Percentiles rank a stretch among this genome's conserved stretches.
These are phyloP conservation scores for Diplodia corticola DNA, from an alignment of 2,329 filamentous ascomycete species.

Conservation along the genomic window DNA sequence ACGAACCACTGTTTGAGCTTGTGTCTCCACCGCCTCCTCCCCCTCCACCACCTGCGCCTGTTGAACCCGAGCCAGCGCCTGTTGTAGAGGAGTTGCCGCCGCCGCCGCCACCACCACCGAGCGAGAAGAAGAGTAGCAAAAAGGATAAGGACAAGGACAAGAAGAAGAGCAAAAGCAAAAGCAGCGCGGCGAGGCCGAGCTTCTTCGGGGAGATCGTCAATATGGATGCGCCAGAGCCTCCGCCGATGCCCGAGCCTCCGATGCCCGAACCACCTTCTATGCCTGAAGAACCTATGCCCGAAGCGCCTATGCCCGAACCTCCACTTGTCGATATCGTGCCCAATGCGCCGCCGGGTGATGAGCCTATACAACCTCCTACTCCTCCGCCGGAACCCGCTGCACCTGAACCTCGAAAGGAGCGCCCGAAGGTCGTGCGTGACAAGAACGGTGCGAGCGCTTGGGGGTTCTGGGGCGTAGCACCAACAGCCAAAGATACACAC, in stretches of 20 bases:
- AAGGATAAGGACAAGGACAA: conserved; percentile 29
- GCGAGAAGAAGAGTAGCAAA: conserved; percentile 11
- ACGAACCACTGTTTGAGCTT: conserved; percentile 13
- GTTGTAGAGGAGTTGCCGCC: neutral
- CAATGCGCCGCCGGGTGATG: conserved; percentile 28
- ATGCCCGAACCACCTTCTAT: neutral
- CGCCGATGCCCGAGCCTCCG: neutral
- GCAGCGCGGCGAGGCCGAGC: conserved; percentile 37
- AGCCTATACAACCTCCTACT: conserved; percentile 45
- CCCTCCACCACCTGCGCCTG: conserved; percentile 23
- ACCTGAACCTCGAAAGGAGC: conserved; percentile 68
- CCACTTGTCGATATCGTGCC: conserved; percentile 31
- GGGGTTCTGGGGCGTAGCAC: conserved; percentile 68
- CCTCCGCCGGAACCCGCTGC: conserved; percentile 49
- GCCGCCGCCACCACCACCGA: conserved; percentile 25
- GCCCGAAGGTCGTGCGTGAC: conserved; percentile 72
- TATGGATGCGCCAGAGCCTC: neutral
- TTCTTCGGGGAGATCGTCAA: conserved; percentile 24
- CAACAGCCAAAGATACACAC: conserved; percentile 41
- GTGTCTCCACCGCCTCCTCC: conserved; percentile 23
- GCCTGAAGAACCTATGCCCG: neutral
- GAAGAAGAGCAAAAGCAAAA: conserved; percentile 39
- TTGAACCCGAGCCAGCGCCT: conserved; percentile 18
- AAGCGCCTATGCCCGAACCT: neutral
- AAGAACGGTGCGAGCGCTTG: conserved; percentile 65